A percentile compares a stretch with the other conserved stretches of the same genome.
These are phyloP conservation scores for Ailanthus altissimus DNA, from an alignment of 345 rosid genomes.

Conservation along the genomic window DNA sequence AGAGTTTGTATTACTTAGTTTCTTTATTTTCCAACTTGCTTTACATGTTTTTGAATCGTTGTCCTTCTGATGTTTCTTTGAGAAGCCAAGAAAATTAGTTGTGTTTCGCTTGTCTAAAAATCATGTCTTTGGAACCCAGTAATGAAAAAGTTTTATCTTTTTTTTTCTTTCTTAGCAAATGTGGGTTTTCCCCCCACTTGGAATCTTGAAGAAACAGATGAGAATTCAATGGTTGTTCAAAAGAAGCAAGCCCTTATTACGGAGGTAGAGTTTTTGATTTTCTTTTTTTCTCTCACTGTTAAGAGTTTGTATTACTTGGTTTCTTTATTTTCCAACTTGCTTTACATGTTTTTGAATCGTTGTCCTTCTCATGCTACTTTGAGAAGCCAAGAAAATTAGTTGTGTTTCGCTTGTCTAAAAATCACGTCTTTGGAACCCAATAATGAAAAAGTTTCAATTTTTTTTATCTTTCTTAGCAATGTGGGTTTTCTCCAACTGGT, in stretches of 20 bases:
- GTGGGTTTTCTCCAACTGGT: not conserved
- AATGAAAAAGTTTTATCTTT: not conserved
- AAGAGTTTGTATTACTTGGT: not conserved
- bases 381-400: too few relatives aligned
- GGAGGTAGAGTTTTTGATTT: not conserved
- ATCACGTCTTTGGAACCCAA: not conserved
- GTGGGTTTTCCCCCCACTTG: not conserved
- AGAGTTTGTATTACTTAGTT: not conserved
- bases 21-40: not conserved
- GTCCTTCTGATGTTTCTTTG: not conserved
- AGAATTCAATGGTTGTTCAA: not conserved
- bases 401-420: not conserved
- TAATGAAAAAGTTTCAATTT: not conserved
- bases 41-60: constrained; percentile 7
- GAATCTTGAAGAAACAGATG: too few relatives aligned
- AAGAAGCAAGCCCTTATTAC: not conserved
- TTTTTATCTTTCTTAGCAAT: not conserved
- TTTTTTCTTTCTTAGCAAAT: not conserved
- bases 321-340: not conserved
- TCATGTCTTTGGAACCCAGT: not conserved
- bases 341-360: constrained; percentile 10
- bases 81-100: not conserved
- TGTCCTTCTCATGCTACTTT: not conserved
- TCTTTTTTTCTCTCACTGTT: not conserved
- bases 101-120: not conserved